These are phyloP conservation scores for Ambrosiella beaveri DNA, from an alignment of 2,329 filamentous ascomycete genomes.

Conservation along the genomic window DNA sequence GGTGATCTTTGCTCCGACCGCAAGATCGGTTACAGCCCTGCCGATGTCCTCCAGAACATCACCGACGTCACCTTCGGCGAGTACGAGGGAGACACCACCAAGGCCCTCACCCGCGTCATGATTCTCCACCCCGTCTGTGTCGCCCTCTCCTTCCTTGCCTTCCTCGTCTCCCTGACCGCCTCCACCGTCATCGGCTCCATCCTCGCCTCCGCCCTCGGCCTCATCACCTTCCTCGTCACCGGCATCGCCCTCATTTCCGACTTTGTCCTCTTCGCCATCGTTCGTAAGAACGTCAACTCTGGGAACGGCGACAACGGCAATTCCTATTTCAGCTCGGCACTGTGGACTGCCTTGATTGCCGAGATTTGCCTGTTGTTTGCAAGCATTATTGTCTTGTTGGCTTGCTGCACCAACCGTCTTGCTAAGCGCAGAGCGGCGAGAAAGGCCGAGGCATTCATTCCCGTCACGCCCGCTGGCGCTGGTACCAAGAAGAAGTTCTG, in stretches of 20 bases:
- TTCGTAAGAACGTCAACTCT: slow-evolving; percentile 36
- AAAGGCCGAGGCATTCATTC: background rate
- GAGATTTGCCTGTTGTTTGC: slow-evolving; percentile 38
- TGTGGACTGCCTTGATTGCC: slow-evolving; percentile 42
- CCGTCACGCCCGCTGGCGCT: slow-evolving; percentile 1
- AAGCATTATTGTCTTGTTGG: slow-evolving; percentile 40
- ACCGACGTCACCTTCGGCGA: slow-evolving; percentile 25
- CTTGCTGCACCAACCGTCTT: slow-evolving; percentile 38
- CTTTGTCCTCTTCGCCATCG: slow-evolving; percentile 38
- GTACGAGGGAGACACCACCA: slow-evolving; percentile 27
- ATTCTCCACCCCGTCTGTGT: slow-evolving; percentile 44
- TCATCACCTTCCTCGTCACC: slow-evolving; percentile 31
- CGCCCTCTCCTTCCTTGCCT: slow-evolving; percentile 40
- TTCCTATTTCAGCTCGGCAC: slow-evolving; percentile 35
- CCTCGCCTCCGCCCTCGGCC: slow-evolving; percentile 30
- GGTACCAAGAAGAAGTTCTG: slow-evolving; percentile 10
- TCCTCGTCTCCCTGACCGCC: slow-evolving; percentile 35
- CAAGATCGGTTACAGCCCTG: slow-evolving; percentile 39
- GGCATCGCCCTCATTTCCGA: slow-evolving; percentile 34
- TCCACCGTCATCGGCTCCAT: slow-evolving; percentile 34
- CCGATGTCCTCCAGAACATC: slow-evolving; percentile 24
- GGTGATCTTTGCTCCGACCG: slow-evolving; percentile 31
- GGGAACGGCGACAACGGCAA: slow-evolving; percentile 19
- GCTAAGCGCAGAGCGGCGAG: slow-evolving; percentile 19
- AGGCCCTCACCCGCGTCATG: slow-evolving; percentile 39